Evolutionary conservation across 345 rosid species (phyloP).

Genomic region (Populus ilicifolia): DNA sequence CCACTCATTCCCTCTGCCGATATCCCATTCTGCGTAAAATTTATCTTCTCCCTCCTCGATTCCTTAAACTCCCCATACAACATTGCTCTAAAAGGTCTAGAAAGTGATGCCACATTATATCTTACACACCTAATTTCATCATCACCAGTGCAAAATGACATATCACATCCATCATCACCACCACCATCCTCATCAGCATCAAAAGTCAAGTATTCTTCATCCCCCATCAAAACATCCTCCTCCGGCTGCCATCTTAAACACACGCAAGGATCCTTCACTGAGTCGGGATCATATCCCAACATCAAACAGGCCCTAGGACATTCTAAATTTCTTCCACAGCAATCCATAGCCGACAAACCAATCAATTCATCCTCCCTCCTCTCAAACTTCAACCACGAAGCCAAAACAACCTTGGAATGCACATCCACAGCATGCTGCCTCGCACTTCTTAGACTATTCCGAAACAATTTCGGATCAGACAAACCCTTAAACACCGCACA

Average conservation of each 20-base stretch:
- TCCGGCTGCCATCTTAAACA: constrained; percentile 42
- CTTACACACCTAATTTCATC: constrained; percentile 72
- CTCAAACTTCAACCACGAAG: constrained; percentile 85
- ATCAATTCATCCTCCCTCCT: constrained; percentile 89
- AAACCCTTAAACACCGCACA: constrained; percentile 65
- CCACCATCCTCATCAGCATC: constrained; percentile 35
- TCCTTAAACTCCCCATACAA: constrained; percentile 69
- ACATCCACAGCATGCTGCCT: constrained; percentile 79
- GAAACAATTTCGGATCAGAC: constrained; percentile 67
- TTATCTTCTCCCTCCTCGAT: constrained; percentile 60
- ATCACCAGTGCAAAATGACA: constrained; percentile 73
- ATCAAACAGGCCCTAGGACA: constrained; percentile 82
- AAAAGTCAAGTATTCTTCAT: constrained; percentile 66
- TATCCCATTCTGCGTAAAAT: constrained; percentile 63
- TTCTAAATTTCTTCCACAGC: constrained; percentile 73
- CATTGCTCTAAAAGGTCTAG: constrained; percentile 72
- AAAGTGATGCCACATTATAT: constrained; percentile 63
- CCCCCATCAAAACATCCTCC: constrained; percentile 26
- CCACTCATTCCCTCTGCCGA: constrained; percentile 69
- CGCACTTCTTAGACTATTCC: constrained; percentile 67
- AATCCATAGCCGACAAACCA: constrained; percentile 73
- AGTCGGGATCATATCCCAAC: constrained; percentile 67
- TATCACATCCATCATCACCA: constrained; percentile 47
- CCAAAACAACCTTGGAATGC: constrained; percentile 75
- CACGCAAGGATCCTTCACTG: constrained; percentile 55